phyloP scores from a whole-genome alignment of 2,329 filamentous ascomycete genomes.

The Colletotrichum navitas region DNA sequence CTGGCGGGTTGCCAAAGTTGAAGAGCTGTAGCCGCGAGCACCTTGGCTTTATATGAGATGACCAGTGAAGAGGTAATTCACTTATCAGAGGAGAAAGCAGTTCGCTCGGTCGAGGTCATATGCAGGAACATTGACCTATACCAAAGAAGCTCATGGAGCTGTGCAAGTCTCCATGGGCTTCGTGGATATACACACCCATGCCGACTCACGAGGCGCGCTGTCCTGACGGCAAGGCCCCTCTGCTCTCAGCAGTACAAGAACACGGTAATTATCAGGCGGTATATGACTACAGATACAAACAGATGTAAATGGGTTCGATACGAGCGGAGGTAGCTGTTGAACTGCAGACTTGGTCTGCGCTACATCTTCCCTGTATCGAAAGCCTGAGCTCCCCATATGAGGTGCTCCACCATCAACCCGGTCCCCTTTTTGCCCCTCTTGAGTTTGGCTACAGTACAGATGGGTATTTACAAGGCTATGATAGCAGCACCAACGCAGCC shows the following conservation, averaged over 20 bases:
- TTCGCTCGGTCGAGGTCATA: not conserved
- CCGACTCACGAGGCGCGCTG: not conserved
- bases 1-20: not conserved
- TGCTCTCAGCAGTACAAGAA: not conserved
- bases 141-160: not conserved
- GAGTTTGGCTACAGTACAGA: not conserved
- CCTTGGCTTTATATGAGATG: not conserved
- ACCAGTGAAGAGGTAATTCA: not conserved
- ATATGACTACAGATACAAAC: not conserved
- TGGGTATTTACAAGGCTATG: constrained; percentile 61
- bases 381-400: constrained; percentile 20
- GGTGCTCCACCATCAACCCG: no score
- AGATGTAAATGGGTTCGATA: not conserved
- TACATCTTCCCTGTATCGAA: constrained; percentile 9
- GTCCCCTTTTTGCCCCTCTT: constrained; percentile 8
- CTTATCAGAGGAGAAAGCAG: not conserved
- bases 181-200: not conserved
- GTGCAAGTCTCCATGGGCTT: not conserved
- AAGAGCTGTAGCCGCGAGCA: not conserved
- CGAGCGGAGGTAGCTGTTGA: constrained; percentile 6
- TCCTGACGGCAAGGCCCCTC: not conserved
- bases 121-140: not conserved
- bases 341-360: constrained; percentile 20
- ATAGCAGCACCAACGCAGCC: constrained; percentile 65
- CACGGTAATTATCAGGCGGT: not conserved